Percentiles rank a stretch among this genome's conserved stretches.
Conservation (phyloP, 2,329 filamentous ascomycete species). For the Chaetothyriales sp. region DNA sequence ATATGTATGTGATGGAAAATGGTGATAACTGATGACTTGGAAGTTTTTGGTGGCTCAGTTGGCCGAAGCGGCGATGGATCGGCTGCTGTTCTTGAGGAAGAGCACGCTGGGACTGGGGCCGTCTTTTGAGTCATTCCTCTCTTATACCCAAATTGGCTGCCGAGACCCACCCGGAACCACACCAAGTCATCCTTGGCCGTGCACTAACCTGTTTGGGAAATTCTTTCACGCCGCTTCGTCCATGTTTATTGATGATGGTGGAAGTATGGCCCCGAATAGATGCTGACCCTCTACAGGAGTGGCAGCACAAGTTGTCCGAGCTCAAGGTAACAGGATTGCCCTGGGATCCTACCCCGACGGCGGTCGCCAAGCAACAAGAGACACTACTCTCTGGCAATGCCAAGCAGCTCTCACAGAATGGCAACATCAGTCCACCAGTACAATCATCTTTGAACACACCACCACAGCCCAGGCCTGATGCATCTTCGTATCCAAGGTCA, state of each 20-base stretch:
- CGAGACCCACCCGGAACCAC: constrained; percentile 10
- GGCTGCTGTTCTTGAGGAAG: constrained; percentile 12
- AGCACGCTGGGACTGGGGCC: constrained; percentile 3
- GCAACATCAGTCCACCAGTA: background rate
- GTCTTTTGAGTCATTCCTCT: constrained; percentile 17
- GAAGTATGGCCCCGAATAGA: background rate
- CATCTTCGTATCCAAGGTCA: constrained; percentile 5
- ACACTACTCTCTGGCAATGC: constrained; percentile 23
- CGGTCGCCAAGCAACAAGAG: constrained; percentile 31
- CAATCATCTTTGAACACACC: constrained; percentile 18
- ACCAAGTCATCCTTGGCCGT: background rate
- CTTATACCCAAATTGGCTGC: constrained; percentile 17
- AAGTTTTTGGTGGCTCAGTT: background rate
- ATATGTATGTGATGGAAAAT: background rate
- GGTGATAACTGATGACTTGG: background rate
- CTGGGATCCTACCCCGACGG: constrained; percentile 79
- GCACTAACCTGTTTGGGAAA: constrained; percentile 9
- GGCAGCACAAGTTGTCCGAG: constrained; percentile 80
- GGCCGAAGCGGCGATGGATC: constrained; percentile 13
- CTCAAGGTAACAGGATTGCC: constrained; percentile 79
- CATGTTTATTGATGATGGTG: too few relatives aligned
- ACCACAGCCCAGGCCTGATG: constrained; percentile 12
- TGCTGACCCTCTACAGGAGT: constrained; percentile 48
- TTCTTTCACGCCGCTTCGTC: background rate
- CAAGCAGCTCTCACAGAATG: constrained; percentile 18